Evolutionary conservation across 768 basidiomycete genomes (phyloP).

Genomic region (Phaeotremella fagi): DNA sequence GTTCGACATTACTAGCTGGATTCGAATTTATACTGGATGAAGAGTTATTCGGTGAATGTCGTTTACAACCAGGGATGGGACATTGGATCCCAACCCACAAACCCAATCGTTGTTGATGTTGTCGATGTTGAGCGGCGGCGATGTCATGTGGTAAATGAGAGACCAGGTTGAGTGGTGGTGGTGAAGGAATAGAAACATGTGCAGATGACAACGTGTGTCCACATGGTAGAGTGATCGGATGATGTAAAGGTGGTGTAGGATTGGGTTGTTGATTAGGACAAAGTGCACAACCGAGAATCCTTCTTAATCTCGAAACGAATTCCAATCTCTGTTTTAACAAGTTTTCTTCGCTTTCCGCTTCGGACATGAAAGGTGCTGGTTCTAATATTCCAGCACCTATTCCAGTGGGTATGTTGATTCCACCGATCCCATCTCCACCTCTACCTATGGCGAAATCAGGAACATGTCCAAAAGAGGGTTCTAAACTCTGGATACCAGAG

Average conservation of each 20-base stretch:
- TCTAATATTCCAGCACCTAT: neutral
- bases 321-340: slow-evolving; percentile 7
- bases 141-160: slow-evolving; percentile 52
- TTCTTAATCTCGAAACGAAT: slow-evolving; percentile 21
- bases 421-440: slow-evolving; percentile 31
- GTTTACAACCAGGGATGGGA: slow-evolving; percentile 42
- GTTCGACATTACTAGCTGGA: neutral
- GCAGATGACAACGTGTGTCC: slow-evolving; percentile 73
- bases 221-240: slow-evolving; percentile 64
- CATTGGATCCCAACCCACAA: slow-evolving; percentile 42
- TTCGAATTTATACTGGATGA: neutral
- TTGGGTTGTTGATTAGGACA: slow-evolving; percentile 28
- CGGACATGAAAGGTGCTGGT: neutral
- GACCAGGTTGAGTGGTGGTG: slow-evolving; percentile 48
- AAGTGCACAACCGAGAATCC: slow-evolving; percentile 34
- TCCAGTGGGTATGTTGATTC: slow-evolving; percentile 6
- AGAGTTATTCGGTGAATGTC: slow-evolving; percentile 28
- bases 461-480: neutral
- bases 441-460: slow-evolving; percentile 30
- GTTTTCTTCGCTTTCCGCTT: slow-evolving; percentile 6
- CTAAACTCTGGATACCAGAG: neutral
- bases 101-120: slow-evolving; percentile 34
- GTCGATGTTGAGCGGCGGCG: slow-evolving; percentile 44
- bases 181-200: slow-evolving; percentile 51
- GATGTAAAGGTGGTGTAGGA: slow-evolving; percentile 46